These are phyloP conservation scores for Fomes fomentarius DNA, from an alignment of 1,284 basidiomycete species.

Conservation along the genomic window DNA sequence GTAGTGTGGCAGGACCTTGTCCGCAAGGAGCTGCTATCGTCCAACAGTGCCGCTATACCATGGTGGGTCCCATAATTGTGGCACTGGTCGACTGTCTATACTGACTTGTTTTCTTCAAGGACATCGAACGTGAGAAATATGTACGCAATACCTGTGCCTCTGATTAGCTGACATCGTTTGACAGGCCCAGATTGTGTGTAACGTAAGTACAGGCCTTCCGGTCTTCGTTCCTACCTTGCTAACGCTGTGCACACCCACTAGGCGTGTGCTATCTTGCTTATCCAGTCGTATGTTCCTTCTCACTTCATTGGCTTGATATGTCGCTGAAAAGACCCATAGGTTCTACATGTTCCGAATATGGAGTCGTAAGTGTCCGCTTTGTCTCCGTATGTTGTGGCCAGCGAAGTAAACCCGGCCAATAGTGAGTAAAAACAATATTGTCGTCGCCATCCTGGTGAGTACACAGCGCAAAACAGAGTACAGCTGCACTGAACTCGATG, in stretches of 20 bases:
- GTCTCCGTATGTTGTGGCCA: background rate
- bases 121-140: constrained; percentile 19
- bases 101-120: background rate
- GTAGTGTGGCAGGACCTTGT: constrained; percentile 9
- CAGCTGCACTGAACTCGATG: background rate
- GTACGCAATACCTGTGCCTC: too few species aligned
- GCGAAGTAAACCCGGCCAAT: too few species aligned
- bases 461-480: background rate
- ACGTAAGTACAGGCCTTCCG: constrained; percentile 1
- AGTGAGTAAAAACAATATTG: constrained; percentile 15
- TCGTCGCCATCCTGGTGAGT: constrained; percentile 11
- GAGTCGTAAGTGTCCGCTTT: constrained; percentile 10
- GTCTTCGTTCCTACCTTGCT: background rate
- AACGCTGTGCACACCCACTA: background rate
- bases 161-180: too few species aligned
- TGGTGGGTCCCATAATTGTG: background rate
- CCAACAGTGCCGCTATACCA: constrained; percentile 3
- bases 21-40: constrained; percentile 1
- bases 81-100: background rate
- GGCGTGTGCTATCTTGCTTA: constrained; percentile 15
- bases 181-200: constrained; percentile 18
- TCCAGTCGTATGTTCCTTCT: constrained; percentile 12
- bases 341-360: constrained; percentile 23
- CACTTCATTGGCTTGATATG: too few species aligned
- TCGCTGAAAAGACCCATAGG: background rate